These are phyloP conservation scores for Monosporascus cannonballus DNA, from an alignment of 2,329 filamentous ascomycete genomes.

Conservation along the genomic window DNA sequence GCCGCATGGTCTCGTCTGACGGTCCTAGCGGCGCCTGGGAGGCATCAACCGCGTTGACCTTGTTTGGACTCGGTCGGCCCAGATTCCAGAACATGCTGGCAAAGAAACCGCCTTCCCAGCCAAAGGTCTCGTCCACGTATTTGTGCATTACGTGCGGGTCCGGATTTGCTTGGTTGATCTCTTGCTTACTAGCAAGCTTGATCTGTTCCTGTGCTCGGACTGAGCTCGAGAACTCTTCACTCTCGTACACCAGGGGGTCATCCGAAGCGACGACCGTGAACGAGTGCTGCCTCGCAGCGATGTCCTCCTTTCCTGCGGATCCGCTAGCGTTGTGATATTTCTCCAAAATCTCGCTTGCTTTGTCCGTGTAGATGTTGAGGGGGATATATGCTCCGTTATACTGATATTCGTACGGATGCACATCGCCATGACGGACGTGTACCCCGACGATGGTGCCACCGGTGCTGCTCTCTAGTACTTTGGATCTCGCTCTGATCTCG, in stretches of 20 bases:
- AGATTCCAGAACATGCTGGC: constrained; percentile 75
- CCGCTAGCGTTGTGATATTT: constrained; percentile 37
- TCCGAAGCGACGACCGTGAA: constrained; percentile 69
- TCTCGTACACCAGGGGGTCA: constrained; percentile 67
- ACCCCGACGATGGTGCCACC: constrained; percentile 59
- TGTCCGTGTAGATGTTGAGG: constrained; percentile 58
- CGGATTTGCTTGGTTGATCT: constrained; percentile 32
- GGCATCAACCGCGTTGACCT: constrained; percentile 28
- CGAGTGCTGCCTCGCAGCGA: constrained; percentile 32
- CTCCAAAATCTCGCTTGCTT: constrained; percentile 50
- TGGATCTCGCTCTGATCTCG: constrained; percentile 45
- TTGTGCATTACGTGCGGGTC: constrained; percentile 50
- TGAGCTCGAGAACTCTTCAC: constrained; percentile 53
- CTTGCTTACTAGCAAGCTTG: constrained; percentile 61
- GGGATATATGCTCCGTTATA: constrained; percentile 76
- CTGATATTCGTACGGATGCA: constrained; percentile 70
- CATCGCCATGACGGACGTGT: constrained; percentile 76
- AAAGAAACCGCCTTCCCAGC: constrained; percentile 88
- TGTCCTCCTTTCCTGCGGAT: constrained; percentile 27
- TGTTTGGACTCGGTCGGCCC: constrained; percentile 42
- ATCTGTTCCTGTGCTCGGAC: constrained; percentile 70
- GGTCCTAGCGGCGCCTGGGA: constrained; percentile 28
- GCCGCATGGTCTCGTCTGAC: constrained; percentile 50
- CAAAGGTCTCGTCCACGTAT: constrained; percentile 70
- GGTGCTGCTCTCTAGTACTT: constrained; percentile 34